phyloP scores from a whole-genome alignment of 495 filamentous ascomycete genomes.

The Aspergillus kassunensis region DNA sequence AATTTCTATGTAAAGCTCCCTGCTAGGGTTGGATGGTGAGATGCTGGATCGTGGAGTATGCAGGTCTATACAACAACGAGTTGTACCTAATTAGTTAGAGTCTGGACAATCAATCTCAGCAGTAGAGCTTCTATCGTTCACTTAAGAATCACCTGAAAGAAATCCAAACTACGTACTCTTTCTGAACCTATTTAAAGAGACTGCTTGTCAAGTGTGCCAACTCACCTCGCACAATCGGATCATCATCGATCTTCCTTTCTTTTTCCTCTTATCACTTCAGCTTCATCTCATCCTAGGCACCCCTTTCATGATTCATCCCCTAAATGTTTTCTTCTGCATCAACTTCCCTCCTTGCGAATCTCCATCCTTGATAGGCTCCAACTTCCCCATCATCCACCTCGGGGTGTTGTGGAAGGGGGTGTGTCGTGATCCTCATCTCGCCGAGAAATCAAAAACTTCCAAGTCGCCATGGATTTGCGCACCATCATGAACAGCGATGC shows the following conservation, averaged over 20 bases:
- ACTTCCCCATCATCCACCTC: not conserved
- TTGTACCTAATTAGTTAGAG: too few species aligned
- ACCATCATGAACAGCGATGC: slow-evolving; percentile 51
- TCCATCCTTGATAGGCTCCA: slow-evolving; percentile 8
- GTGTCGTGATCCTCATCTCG: not conserved
- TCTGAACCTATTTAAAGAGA: not conserved
- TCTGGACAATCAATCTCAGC: too few species aligned
- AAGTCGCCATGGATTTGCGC: slow-evolving; percentile 50
- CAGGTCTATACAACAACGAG: too few species aligned
- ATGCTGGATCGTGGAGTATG: too few species aligned
- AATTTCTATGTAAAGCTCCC: too few species aligned
- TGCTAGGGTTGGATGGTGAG: too few species aligned
- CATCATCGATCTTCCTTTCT: not conserved
- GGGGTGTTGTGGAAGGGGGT: slow-evolving; percentile 15
- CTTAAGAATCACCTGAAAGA: not conserved
- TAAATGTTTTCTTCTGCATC: slow-evolving; percentile 11
- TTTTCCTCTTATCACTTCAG: slow-evolving; percentile 4
- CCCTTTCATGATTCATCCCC: slow-evolving; percentile 10
- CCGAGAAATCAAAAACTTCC: not conserved
- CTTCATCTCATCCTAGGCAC: slow-evolving; percentile 2
- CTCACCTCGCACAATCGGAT: slow-evolving; percentile 1
- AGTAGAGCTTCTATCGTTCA: too few species aligned
- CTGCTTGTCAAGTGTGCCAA: slow-evolving; percentile 2
- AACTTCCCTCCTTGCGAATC: not conserved
- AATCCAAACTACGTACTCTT: not conserved